phyloP scores from a whole-genome alignment of 2,329 filamentous ascomycete genomes.

The Allantophomopsis cytisporea region DNA sequence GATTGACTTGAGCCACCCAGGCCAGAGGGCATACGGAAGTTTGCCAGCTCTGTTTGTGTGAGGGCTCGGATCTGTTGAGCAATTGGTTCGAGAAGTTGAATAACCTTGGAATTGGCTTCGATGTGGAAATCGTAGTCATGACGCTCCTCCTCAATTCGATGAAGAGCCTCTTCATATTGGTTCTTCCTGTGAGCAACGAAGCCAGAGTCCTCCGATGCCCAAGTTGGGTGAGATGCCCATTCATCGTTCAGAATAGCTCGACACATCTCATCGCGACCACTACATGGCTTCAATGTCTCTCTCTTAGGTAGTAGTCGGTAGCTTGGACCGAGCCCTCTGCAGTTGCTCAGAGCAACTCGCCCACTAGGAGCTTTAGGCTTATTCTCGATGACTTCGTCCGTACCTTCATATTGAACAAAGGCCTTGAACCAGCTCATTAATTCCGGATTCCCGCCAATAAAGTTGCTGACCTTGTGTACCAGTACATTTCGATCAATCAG shows the following conservation, averaged over 20 bases:
- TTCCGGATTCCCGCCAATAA: conserved; percentile 80
- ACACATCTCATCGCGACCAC: conserved; percentile 89
- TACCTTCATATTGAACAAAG: conserved; percentile 66
- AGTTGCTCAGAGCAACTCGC: conserved; percentile 87
- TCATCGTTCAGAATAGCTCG: conserved; percentile 89
- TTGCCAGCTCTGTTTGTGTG: conserved; percentile 54
- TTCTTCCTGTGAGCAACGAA: conserved; percentile 98
- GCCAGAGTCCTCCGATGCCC: conserved; percentile 95
- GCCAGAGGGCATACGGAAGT: conserved; percentile 68
- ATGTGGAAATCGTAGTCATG: conserved; percentile 99
- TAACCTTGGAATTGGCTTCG: conserved; percentile 85
- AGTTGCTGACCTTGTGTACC: conserved; percentile 68
- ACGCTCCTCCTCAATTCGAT: conserved; percentile 93
- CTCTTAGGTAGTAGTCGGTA: conserved; percentile 85
- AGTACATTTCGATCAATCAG: conserved; percentile 78
- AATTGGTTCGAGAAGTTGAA: conserved; percentile 89
- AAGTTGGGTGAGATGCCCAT: conserved; percentile 97
- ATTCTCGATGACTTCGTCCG: conserved; percentile 69
- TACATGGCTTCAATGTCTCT: conserved; percentile 69
- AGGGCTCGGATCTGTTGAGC: conserved; percentile 81
- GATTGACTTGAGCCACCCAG: conserved; percentile 89
- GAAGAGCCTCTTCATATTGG: conserved; percentile 81
- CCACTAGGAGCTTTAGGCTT: conserved; percentile 62
- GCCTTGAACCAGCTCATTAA: conserved; percentile 80
- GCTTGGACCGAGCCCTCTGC: conserved; percentile 87